These are phyloP conservation scores for thale cress (Arabidopsis thaliana) DNA, from an alignment of 345 rosid species.

Conservation along the genomic window TAIR10.1 NC_003076.8:9683001-9683500, in stretches of 20 bases:
- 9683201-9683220: not conserved
- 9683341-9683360: not conserved
- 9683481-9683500: not conserved
- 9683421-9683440: not conserved
- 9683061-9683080: too few relatives aligned
- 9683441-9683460: not conserved
- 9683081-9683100: not conserved
- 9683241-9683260: not conserved
- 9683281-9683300: not conserved
- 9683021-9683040: not conserved
- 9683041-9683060: too few relatives aligned
- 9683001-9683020: not conserved
- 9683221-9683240: not conserved
- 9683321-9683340: not conserved
- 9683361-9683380: not conserved
- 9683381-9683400: not conserved
- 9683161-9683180: not conserved
- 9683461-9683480: not conserved
- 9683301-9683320: not conserved
- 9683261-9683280: not conserved
- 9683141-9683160: not conserved
- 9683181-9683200: too few relatives aligned
- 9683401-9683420: not conserved
- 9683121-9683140: not conserved
- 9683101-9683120: not conserved